Percentiles rank a stretch among this genome's conserved stretches.
These are phyloP conservation scores for Aspergillus thermomutatus DNA, from an alignment of 2,329 filamentous ascomycete genomes.

Conservation along the genomic window DNA sequence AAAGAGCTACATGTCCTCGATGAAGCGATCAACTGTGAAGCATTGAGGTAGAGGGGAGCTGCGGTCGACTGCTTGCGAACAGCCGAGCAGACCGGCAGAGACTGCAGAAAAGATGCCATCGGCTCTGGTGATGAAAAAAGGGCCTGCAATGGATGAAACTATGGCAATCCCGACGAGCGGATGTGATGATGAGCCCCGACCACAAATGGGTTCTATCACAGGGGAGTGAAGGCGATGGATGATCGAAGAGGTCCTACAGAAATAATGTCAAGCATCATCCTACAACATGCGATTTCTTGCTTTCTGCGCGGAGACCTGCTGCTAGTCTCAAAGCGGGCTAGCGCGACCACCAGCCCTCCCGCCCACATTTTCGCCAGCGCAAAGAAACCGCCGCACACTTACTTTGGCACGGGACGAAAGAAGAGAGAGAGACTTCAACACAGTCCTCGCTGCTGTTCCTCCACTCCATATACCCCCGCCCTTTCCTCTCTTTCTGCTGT, in stretches of 20 bases:
- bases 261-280: conserved; percentile 5
- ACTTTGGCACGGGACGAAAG: neutral
- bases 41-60: conserved; percentile 26
- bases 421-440: conserved; percentile 2
- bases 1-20: conserved; percentile 28
- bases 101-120: conserved; percentile 32
- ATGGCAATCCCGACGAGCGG: conserved; percentile 6
- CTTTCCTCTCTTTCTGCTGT: conserved; percentile 12
- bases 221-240: conserved; percentile 1
- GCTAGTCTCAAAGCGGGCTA: conserved; percentile 28
- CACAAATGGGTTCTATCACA: neutral
- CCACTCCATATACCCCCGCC: conserved; percentile 15
- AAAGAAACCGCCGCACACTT: conserved; percentile 26
- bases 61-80: conserved; percentile 34
- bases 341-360: conserved; percentile 28
- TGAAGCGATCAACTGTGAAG: conserved; percentile 25
- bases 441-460: conserved; percentile 11
- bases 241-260: conserved; percentile 5
- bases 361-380: conserved; percentile 31
- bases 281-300: conserved; percentile 19
- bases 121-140: conserved; percentile 3
- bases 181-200: neutral
- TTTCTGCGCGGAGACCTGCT: conserved; percentile 21
- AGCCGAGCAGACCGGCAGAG: conserved; percentile 29
- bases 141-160: conserved; percentile 4